Evolutionary conservation across 345 rosid species (phyloP), one percentile per base, ranked within the genome.

Genomic region (Noccaea caerulescens): DNA sequence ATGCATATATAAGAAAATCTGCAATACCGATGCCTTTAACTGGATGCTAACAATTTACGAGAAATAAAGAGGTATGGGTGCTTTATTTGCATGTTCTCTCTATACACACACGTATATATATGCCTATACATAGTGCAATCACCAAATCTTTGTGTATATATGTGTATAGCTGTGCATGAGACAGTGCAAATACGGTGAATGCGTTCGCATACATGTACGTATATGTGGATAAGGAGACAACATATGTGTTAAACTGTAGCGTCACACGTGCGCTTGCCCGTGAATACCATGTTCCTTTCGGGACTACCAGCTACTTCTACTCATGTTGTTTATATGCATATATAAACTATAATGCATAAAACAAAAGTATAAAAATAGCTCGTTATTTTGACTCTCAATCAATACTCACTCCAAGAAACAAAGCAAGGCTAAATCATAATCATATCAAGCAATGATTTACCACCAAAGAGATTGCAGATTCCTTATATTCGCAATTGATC

Each of bases 21-120:
- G 74, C 69, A 52, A 53, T 34, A 46, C 57, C 79, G 75, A 74
- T 64, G 69, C 51, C 43, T 68, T 69, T 46, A 53, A 68, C 58
- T 64, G 79, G 69, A 36, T 25, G 11, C 30, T 46, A 55, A 63
- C 75, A 46, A 76, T 63, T 76, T 69, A 76, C 79, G 70, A 76
- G 71, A 56, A 63, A 58, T 37, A 55, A 76, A 69, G 75, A 68
- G 58, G 63, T 47, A 69, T 63, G 66, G 66, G 71, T 11, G 51
- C 23, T 66, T 74, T 66, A 66, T 50, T 36, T 66, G 72, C 72
- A 73, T 73, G 72, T 58, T 73, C 65, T 72, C 65, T 72, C 46
- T 64, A 50, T 10, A 75, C 45, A 54, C 34, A 62, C 63, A 43
- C 20, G 13, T 55, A 55, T 20, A 56, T 33, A 34, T 33, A 37